Evolutionary conservation across 495 filamentous ascomycete genomes (phyloP).

Genomic region (Hyaloscypha finlandica): DNA sequence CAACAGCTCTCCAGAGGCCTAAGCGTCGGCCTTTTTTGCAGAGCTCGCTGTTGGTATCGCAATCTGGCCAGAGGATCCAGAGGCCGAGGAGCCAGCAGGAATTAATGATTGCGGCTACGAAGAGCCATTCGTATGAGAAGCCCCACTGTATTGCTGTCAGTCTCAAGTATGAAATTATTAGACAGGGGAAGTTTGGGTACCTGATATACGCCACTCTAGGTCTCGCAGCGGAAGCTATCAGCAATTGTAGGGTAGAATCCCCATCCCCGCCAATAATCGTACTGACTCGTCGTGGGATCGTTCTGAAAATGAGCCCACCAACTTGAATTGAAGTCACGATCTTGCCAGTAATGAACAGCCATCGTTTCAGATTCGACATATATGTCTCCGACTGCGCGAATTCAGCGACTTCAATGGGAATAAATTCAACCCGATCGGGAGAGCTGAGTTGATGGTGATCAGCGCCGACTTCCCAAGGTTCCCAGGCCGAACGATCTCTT

Average conservation of each 20-base stretch:
- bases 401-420: slow-evolving; percentile 18
- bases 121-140: slow-evolving; percentile 24
- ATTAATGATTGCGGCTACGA: slow-evolving; percentile 11
- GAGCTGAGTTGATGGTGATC: slow-evolving; percentile 7
- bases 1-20: slow-evolving; percentile 17
- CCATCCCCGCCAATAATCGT: background rate
- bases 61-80: slow-evolving; percentile 20
- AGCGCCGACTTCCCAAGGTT: slow-evolving; percentile 6
- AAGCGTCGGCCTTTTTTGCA: slow-evolving; percentile 14
- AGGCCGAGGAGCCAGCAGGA: slow-evolving; percentile 7
- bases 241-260: background rate
- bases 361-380: background rate
- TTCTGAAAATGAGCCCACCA: background rate
- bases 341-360: background rate
- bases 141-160: slow-evolving; percentile 15
- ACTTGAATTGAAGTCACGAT: background rate
- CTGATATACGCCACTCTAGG: background rate
- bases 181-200: background rate
- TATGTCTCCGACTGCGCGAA: too few species aligned
- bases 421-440: slow-evolving; percentile 6
- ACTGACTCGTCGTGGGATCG: background rate
- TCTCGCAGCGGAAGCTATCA: background rate
- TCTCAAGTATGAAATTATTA: background rate
- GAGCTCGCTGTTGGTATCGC: slow-evolving; percentile 22
- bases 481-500: background rate